These are phyloP conservation scores for Arthrobotrys entomopaga DNA, from an alignment of 2,329 filamentous ascomycete species.

Conservation along the genomic window DNA sequence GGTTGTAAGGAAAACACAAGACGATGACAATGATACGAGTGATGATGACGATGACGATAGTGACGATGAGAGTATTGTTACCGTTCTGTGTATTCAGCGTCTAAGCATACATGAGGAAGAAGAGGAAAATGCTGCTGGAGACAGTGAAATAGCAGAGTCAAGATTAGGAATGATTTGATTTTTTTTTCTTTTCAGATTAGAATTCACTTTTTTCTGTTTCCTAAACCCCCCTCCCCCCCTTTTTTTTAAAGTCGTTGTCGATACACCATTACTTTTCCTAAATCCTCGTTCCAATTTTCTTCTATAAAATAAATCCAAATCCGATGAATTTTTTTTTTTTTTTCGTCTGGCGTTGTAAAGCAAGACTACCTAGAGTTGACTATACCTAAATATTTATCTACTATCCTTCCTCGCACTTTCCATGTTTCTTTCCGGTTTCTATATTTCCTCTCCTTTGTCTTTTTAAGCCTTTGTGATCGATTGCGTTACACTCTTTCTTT, in stretches of 20 bases:
- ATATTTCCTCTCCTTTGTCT: constrained; percentile 4
- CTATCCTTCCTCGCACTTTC: constrained; percentile 29
- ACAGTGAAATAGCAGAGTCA: too few species aligned
- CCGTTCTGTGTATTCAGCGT: too few species aligned
- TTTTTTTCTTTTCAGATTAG: too few species aligned
- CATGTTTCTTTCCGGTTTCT: constrained; percentile 15
- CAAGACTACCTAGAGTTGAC: too few species aligned
- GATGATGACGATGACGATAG: neutral
- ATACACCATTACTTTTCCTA: neutral
- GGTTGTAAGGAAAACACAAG: constrained; percentile 14
- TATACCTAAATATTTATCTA: too few species aligned
- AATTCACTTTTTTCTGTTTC: too few species aligned
- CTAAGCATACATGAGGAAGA: constrained; percentile 24
- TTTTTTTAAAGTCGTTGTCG: neutral
- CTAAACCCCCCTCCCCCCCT: neutral
- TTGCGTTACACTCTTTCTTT: neutral
- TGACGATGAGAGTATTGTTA: neutral
- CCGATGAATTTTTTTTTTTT: neutral
- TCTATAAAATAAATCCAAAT: neutral
- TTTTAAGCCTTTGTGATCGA: neutral
- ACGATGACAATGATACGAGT: neutral
- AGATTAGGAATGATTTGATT: too few species aligned
- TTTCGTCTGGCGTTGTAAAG: constrained; percentile 51
- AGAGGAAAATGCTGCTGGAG: neutral
- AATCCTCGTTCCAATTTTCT: neutral